Base-by-base conservation (phyloP, 2,329 filamentous ascomycete genomes). In the Thielaviopsis populi region DNA sequence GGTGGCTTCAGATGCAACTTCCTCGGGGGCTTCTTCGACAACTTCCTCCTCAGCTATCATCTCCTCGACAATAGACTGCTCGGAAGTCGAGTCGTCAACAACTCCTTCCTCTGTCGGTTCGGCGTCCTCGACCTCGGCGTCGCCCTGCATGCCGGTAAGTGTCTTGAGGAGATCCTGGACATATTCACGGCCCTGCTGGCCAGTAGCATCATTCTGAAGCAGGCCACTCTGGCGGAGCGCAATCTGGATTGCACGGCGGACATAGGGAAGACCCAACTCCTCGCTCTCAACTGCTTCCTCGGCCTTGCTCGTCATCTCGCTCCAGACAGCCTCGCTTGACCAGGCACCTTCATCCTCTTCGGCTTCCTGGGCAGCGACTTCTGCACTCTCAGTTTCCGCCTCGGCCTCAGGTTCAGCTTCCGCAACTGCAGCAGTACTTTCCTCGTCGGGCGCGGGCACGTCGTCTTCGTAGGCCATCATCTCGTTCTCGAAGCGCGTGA, bases 401-500 rank as follows among this genome's bases (percentile, higher is more conserved):
- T 69, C 67, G 24, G 67, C 61, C 15, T 68, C 62, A 19, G 6
- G 54, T 7, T 59, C 40, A 30, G 33, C 67, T 37, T 37, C 33
- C 4, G 64, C 67, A 33, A 66, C 68, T 17, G 30, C 27, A 3
- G 40, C 30, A 4, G 56, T 53, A 5, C 24, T 17, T 13, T 61
- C 42, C 42, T 61, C 50, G n/a, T 62, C 64, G 42, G 68, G 68
- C 22, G 65, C 61, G 1, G 74, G 72, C 15, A 19, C 8, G 3
- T 66, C 68, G 48, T 73, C 70, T 1, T 73, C 72, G 1, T 84
- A 68, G 8, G 79, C 83, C 53, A 85, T 75, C 17, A 89, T 79
- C 15, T 78, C 74, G 46, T 77, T 78, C 72, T 95, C 87, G 68
- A 89, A 89, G 13, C 81, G 81, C 59, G 87, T 83, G 24, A 91